These are phyloP conservation scores for Aciculoconidium aculeatum DNA, from an alignment of 805 yeast genomes.

Conservation along the genomic window DNA sequence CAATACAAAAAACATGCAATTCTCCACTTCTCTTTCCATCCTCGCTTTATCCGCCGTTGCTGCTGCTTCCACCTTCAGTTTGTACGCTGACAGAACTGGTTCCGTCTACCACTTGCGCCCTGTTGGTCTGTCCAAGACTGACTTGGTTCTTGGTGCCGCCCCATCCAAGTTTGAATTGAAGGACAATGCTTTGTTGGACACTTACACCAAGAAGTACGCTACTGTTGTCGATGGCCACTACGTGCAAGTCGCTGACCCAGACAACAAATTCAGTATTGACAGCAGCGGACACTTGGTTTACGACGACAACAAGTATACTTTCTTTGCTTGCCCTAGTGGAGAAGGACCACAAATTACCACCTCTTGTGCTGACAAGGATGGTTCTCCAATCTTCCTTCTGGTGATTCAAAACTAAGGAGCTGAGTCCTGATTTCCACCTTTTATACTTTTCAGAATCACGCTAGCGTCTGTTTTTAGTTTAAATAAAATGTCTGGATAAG, in stretches of 20 bases:
- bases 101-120: slow-evolving; percentile 18
- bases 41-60: slow-evolving; percentile 19
- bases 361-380: slow-evolving; percentile 4
- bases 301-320: slow-evolving; percentile 6
- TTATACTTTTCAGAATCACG: too few relatives aligned
- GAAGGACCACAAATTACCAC: slow-evolving; percentile 5
- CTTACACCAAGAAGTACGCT: slow-evolving; percentile 12
- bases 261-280: slow-evolving; percentile 10
- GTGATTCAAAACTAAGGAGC: too few relatives aligned
- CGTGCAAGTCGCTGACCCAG: slow-evolving; percentile 4
- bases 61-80: slow-evolving; percentile 16
- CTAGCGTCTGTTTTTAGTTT: too few relatives aligned
- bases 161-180: slow-evolving; percentile 15
- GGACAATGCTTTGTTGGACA: slow-evolving; percentile 16
- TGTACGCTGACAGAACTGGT: slow-evolving; percentile 20
- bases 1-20: too few relatives aligned
- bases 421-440: too few relatives aligned
- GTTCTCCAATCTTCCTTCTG: slow-evolving; percentile 2
- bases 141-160: slow-evolving; percentile 9
- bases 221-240: slow-evolving; percentile 7
- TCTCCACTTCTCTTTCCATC: slow-evolving; percentile 13
- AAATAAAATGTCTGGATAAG: too few relatives aligned
- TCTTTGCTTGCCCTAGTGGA: slow-evolving; percentile 10
- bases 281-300: slow-evolving; percentile 11
- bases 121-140: slow-evolving; percentile 6